Conservation (phyloP, 352 stramenopile species). For the Globisporangium uncinulatum region DNA sequence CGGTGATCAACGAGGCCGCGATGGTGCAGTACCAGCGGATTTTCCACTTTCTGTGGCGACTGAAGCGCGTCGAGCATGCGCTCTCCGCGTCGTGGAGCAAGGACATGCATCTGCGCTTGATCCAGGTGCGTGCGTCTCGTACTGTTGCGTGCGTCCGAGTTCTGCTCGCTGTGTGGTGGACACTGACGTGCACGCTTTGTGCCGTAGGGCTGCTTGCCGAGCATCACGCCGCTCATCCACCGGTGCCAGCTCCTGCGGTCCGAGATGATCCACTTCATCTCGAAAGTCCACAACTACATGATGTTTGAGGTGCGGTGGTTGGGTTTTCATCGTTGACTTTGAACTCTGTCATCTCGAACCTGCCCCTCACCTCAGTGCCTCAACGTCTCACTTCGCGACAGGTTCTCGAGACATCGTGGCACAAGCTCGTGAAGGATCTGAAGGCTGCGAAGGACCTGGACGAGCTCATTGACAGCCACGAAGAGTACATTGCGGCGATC, state of each 20-base stretch:
- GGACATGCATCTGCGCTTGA: conserved; percentile 94
- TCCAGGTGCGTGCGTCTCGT: conserved; percentile 54
- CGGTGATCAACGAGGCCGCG: conserved; percentile 78
- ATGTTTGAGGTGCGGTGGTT: conserved; percentile 92
- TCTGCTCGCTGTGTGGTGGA: conserved; percentile 11
- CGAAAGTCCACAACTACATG: conserved; percentile 97
- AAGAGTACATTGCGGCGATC: conserved; percentile 92
- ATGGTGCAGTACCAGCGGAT: conserved; percentile 89
- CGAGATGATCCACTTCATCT: conserved; percentile 98
- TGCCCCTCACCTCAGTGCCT: too few species aligned
- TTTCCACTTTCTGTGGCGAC: conserved; percentile 87
- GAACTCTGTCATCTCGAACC: too few species aligned
- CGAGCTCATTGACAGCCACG: conserved; percentile 94
- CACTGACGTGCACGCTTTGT: not conserved
- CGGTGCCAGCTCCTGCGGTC: conserved; percentile 93
- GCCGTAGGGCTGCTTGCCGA: conserved; percentile 48
- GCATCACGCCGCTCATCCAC: conserved; percentile 77
- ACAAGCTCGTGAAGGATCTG: conserved; percentile 88
- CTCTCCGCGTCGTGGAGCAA: conserved; percentile 96
- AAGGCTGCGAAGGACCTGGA: conserved; percentile 92
- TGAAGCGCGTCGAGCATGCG: conserved; percentile 90
- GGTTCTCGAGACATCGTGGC: conserved; percentile 93
- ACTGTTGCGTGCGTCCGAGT: conserved; percentile 2
- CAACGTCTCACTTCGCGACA: conserved; percentile 5
- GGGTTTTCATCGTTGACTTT: not conserved